Percentiles rank a stretch among this genome's conserved stretches.
These are phyloP conservation scores for Knoxdaviesia proteae DNA, from an alignment of 2,329 filamentous ascomycete genomes.

Conservation along the genomic window DNA sequence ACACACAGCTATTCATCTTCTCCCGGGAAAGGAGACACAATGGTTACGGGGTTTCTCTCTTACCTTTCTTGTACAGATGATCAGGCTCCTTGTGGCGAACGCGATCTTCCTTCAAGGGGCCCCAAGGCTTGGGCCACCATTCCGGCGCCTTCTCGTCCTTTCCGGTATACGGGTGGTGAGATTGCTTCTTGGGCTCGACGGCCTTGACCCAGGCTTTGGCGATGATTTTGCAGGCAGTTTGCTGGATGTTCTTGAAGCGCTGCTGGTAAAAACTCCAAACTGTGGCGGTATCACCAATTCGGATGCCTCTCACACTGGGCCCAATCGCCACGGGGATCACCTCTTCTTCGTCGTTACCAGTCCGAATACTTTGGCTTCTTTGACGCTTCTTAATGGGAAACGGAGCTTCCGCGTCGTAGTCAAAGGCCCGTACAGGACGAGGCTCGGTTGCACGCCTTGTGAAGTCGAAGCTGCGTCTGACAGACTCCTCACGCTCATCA, in stretches of 20 bases:
- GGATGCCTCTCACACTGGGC: conserved; percentile 21
- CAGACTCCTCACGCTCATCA: no score
- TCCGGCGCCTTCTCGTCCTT: conserved; percentile 39
- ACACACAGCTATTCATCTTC: neutral
- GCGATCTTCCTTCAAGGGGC: conserved; percentile 25
- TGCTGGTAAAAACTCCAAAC: conserved; percentile 39
- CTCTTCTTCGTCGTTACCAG: conserved; percentile 18
- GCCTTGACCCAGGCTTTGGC: conserved; percentile 58
- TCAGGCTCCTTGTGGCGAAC: conserved; percentile 55
- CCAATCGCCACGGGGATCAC: conserved; percentile 16
- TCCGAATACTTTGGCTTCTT: conserved; percentile 12
- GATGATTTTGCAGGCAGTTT: conserved; percentile 50
- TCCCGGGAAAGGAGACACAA: neutral
- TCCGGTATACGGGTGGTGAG: conserved; percentile 51
- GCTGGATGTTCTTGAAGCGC: conserved; percentile 45
- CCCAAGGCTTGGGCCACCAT: conserved; percentile 45
- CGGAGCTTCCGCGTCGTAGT: neutral
- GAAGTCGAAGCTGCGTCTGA: no score
- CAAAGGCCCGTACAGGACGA: neutral
- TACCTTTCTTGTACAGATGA: conserved; percentile 48
- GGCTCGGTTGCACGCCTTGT: no score
- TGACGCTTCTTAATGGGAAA: conserved; percentile 14
- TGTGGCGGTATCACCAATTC: conserved; percentile 29
- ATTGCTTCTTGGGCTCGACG: conserved; percentile 59
- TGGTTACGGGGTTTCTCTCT: conserved; percentile 5